Base-by-base conservation (phyloP, 345 rosid species). In the Diplotaxis tenuifolia region DNA sequence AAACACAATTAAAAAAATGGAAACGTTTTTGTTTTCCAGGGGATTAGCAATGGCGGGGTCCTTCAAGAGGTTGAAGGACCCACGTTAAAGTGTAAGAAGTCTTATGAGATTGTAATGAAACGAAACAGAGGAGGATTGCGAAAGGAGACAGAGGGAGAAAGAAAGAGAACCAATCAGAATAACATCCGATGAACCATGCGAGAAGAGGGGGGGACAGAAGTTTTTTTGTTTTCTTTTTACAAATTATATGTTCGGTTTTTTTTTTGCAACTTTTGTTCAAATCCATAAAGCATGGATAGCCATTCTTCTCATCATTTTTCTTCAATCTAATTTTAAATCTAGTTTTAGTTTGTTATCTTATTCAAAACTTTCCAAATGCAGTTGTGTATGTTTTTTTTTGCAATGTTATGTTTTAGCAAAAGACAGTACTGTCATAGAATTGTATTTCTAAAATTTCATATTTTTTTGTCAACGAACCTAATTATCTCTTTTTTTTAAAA, bases 1-100 rank as follows among this genome's bases (percentile, higher is more conserved):
- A 56, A 22, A 62, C 12, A 3, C 6, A 15, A n/a, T 59, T 11
- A 2, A 6, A 25, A 16, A 2, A 4, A 2, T 58, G 14, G 3
- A 6, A 19, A 32, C 6, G 21, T 42, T 32, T 55, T 38, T 6
- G 3, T 65, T 31, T 25, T 52, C 1, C 1, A 19, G 15, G 5
- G 11, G 50, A 25, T 65, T 50, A 68, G 52, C 62, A 64, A 64
- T 50, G 65, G 65, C 63, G 85, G 87, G 75, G 89, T 81, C 85
- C 88, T 80, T 76, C 86, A 78, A 73, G 14, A 28, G 14, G n/a
- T 21, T 71, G 89, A 82, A 86, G 89, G 89, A 84, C 87, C 89
- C 87, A 67, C 73, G 58, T 62, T 54, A 66, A 80, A 36, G 73
- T 15, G 49, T 0, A 66, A 19, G 20, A 66, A 55, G 25, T 56